Evolutionary conservation across 805 yeast species (phyloP), one percentile per base, ranked within the genome.

Genomic region (Candida multigemmis): DNA sequence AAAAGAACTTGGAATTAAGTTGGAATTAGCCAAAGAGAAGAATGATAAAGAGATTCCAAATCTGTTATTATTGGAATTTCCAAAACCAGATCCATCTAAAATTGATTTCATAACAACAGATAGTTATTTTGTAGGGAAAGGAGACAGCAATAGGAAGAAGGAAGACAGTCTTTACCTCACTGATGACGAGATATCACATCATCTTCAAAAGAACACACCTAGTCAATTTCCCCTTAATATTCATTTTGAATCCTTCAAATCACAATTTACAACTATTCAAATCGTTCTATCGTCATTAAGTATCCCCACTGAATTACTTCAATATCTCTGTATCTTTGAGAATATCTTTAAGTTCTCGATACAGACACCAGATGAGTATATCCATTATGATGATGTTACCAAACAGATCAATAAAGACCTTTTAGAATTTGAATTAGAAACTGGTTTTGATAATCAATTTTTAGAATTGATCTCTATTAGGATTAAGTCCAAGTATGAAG

Each of bases 31-130:
- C 0, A 77, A 74, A 40, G 59, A 48, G 2, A 64, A 60, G 24
- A 89, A 89, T 49, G 81, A 84, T 45, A 56, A 43, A n/a, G 79
- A 81, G 13, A 80, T 91, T 35, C 96, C 97, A 1, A 66, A 70
- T 7, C 65, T 65, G 1, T 54, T 86, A 5, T 48, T 89, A 12
- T 56, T 67, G 3, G 45, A 63, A 14, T 86, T 85, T 51, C 70
- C 71, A 3, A 67, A 70, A 14, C 87, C 94, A 4, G 83, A 85
- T 44, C 86, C 91, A 0, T 60, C 78, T 1, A 69, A 68, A 24
- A 84, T 91, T 25, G 54, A 67, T 5, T 85, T 91, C 42, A 82
- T 85, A 35, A 41, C 69, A 15, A 77, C 95, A 0, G 53, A 60
- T 7, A 69, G 91, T 1, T 75, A 81, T 22, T 68, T 70, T 6